Evolutionary conservation across 805 yeast species (phyloP), one percentile per base, ranked within the genome.

Genomic region (Ogataea methanolica): DNA sequence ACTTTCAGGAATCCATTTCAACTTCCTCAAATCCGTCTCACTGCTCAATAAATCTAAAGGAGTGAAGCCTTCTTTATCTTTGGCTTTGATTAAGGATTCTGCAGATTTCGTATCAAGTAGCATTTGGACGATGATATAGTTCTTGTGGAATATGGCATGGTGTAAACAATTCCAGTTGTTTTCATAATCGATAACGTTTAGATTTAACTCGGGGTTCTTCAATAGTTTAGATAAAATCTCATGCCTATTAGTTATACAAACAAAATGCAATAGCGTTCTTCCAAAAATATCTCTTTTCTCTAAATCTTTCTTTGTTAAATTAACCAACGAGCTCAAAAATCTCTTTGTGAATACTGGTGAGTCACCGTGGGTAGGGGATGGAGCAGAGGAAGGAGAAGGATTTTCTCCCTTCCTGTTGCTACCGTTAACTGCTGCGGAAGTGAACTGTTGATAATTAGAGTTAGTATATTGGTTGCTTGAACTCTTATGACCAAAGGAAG

Each of bases 131-230:
- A 85, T 76, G 17, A 74, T 59, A 38, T 83, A 66, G 46, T 83
- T 72, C 33, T 81, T 85, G 51, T 76, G 67, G 53, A 71, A 78
- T 14, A 86, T 67, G 4, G 89, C 79, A 50, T 81, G 77, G 63
- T 91, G 97, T 29, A 91, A 69, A 23, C 88, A 79, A 39, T 87
- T 85, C 85, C 95, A 90, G 2, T 88, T 85, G 59, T 79, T 88
- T 63, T 90, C 97, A 44, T 69, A 70, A 62, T 91, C 97, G 2
- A 71, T 65, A 0, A 75, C 57, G 3, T 66, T 55, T 2, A 74
- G 54, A 45, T 81, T 79, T 21, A 77, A 58, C 16, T 74, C 72
- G 8, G 75, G 72, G 51, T 76, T 74, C 44, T 70, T 71, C 36
- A 85, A 62, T 7, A 85, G 53, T 21, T 68, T 68, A 8, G 65